Base-by-base conservation (phyloP, 2,329 filamentous ascomycete genomes). In the Fusarium sp. region DNA sequence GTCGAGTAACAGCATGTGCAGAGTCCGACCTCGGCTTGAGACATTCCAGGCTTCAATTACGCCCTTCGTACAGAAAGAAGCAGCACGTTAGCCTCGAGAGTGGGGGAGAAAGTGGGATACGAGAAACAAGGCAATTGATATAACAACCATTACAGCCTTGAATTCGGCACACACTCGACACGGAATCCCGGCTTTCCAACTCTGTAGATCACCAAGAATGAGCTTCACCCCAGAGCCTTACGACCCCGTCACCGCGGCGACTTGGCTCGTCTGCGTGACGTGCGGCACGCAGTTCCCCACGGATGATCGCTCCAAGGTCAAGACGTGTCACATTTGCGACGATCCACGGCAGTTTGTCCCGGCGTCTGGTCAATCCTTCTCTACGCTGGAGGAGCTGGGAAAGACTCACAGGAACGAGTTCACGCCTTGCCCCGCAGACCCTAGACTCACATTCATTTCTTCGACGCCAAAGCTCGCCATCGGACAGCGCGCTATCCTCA, bases 271-370 rank as follows among this genome's bases (percentile, higher is more conserved):
- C 74, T 95, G 93, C 84, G 86, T 85, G 10, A 88, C 92, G 6
- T 95, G 93, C 80, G 93, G 92, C 25, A 94, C 92, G 0, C 93
- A 95, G 78, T 94, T 81, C 66, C 78, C 81, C 25, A 78, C 79
- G 5, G 30, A 87, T 0, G 86, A 90, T 70, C 83, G 83, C 45
- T 71, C 82, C 14, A 78, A 85, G 32, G 83, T 91, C 50, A 86
- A 83, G 64, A 88, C 85, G 6, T 95, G 93, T 83, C 87, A 88
- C 67, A 93, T 95, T 72, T 95, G 93, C 83, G 92, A 94, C 80
- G 92, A 94, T 80, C 87, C 92, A 1, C 88, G 93, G 6, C 92
- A 95, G 82, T 95, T 88, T 78, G 90, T 93, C 0, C 92, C 92
- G 0, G 70, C 78, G 0, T 78, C 80, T 2, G 80, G 82, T 1